phyloP scores from a whole-genome alignment of 495 filamentous ascomycete genomes.

The Patellaria atrata region DNA sequence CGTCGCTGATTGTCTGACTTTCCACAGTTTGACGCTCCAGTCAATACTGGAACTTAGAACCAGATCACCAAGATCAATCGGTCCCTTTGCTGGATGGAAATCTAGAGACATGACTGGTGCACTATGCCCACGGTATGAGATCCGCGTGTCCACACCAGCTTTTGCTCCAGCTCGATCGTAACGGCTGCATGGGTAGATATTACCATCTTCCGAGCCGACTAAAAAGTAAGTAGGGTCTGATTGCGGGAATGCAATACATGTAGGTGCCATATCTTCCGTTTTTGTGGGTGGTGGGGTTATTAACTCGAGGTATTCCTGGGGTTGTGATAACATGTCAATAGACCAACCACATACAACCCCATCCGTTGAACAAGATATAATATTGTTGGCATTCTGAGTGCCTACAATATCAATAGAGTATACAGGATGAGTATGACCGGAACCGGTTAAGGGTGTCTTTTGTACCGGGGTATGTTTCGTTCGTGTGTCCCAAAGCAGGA shows the following conservation, averaged over 20 bases:
- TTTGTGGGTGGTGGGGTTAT: constrained; percentile 74
- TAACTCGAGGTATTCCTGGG: constrained; percentile 82
- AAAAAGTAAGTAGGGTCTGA: constrained; percentile 96
- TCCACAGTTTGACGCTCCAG: constrained; percentile 97
- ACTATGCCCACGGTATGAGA: constrained; percentile 74
- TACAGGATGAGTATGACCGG: constrained; percentile 88
- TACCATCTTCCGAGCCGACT: constrained; percentile 88
- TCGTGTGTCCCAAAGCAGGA: constrained; percentile 95
- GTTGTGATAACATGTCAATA: constrained; percentile 90
- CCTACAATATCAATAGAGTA: constrained; percentile 92
- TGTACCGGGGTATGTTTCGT: constrained; percentile 71
- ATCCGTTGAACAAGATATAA: constrained; percentile 89
- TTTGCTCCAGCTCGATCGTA: constrained; percentile 96
- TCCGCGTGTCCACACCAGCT: constrained; percentile 75
- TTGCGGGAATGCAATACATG: constrained; percentile 90
- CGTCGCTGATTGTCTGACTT: constrained; percentile 63
- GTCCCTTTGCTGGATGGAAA: constrained; percentile 84
- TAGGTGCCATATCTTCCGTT: constrained; percentile 88
- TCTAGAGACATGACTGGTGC: constrained; percentile 92
- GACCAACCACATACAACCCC: constrained; percentile 94
- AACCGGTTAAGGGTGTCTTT: constrained; percentile 86
- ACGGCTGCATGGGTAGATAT: constrained; percentile 88
- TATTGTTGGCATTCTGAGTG: constrained; percentile 97
- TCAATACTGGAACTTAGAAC: constrained; percentile 76
- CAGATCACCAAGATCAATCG: constrained; percentile 88